Base-by-base conservation (phyloP, 2,329 filamentous ascomycete genomes). In the Penicillium concentricum region DNA sequence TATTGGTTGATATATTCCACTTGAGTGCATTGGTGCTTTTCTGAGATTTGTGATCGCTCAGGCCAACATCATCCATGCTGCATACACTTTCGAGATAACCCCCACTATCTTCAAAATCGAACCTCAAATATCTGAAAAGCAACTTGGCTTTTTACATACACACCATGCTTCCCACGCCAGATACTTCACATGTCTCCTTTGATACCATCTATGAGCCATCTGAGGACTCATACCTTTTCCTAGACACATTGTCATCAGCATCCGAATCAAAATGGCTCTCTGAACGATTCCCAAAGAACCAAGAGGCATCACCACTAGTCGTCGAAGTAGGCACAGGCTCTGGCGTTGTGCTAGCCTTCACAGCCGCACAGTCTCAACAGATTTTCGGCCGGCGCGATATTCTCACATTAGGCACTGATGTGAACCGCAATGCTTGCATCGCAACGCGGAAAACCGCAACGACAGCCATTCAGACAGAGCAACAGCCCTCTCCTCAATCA, bases 171-270 rank as follows among this genome's bases (percentile, higher is more conserved):
- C 92, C 93, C 10, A 99, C 94, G 1, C 94, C 94, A 15, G 90
- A 91, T 56, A 99, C 94, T 3, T 90, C 90, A 22, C 94, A 99
- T 77, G 90, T 97, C 58, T 85, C 88, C 53, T 96, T 92, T 76
- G 85, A 90, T 73, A 86, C 88, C 54, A 87, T 97, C 65, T 99
- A 99, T 77, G 92, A 97, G 71, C 94, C 94, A 35, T 89, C 93
- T 12, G 94, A 99, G 76, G 94, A 99, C 78, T 97, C 92, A 5
- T 99, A 91, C 72, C 84, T 99, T 43, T 84, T 99, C 47, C 85
- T 99, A 30, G 93, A 99, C 77, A 96, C 92, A 0, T 83, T 99
- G 43, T 93, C 92, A 0, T 88, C 87, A 2, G 57, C 79, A 0
- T 72, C 82, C 2, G 91, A 96, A 75, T 84, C 80, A 4, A 64